Base-by-base conservation (phyloP, 1,284 basidiomycete species). In the Pterula multifida region DNA sequence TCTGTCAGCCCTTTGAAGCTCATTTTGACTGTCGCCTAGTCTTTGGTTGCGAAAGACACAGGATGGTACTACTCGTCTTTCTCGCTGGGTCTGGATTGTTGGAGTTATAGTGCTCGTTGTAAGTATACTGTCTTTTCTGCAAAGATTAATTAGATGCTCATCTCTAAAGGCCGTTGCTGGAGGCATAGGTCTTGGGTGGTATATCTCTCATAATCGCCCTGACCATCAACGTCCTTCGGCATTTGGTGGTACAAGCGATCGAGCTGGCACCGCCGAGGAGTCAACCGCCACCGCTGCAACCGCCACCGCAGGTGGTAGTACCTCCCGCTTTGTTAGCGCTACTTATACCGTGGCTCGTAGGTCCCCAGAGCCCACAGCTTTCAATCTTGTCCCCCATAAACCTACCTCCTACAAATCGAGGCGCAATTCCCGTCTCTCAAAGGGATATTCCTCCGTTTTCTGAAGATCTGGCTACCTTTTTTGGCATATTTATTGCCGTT, bases 21-120 rank as follows among this genome's bases (percentile, higher is more conserved):
- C 35, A 49, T 51, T 52, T 19, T 42, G 17, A 26, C 52, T 26
- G 15, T 28, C 48, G 42, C 47, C 48, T 55, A 84, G 82, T 56
- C 64, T 71, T 12, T 89, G 86, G 86, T 68, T 89, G 42, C 65
- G 62, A 50, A 78, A 85, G 61, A 81, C 79, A 0, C 72, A 76
- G 55, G 68, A 55, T 54, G 75, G 79, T 13, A 63, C 65, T 0
- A 70, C 64, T 23, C 68, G 72, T 26, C 60, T 83, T 54, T 77
- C 76, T 3, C 72, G 78, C 42, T 84, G 78, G 77, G 75, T 88
- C 1, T 86, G 82, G 80, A 53, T 85, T 47, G 58, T 79, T 45
- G 84, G 78, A 21, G 55, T 86, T 17, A 21, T 78, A 39, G 58
- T 89, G 22, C 58, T 89, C 42, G 58, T 79, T 45, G 73, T 77